phyloP scores from a whole-genome alignment of 2,329 filamentous ascomycete species.

The Talaromyces sp. region DNA sequence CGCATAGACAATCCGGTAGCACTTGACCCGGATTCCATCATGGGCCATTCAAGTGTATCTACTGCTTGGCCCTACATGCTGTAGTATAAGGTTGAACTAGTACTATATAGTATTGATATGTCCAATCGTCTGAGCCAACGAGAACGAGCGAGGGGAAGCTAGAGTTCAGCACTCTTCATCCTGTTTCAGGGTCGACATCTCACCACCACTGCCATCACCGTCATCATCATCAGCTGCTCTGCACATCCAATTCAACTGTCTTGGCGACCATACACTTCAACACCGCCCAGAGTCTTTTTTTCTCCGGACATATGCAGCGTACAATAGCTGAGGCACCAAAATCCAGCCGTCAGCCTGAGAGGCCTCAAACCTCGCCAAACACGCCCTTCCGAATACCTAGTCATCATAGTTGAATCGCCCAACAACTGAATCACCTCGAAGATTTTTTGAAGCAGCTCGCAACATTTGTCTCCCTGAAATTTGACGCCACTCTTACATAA shows the following conservation, averaged over 20 bases:
- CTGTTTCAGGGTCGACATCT: neutral
- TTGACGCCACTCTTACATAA: neutral
- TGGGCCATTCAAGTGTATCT: conserved; percentile 4
- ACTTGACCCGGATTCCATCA: conserved; percentile 12
- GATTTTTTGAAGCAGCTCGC: neutral
- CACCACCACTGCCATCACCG: neutral
- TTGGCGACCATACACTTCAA: neutral
- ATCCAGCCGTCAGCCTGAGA: neutral
- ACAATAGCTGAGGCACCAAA: neutral
- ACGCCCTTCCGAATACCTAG: neutral
- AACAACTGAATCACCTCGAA: neutral
- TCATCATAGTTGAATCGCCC: neutral
- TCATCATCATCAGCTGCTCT: neutral
- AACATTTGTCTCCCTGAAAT: too few species aligned
- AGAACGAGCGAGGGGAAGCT: conserved; percentile 5
- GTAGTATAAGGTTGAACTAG: neutral
- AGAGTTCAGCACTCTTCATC: conserved; percentile 1
- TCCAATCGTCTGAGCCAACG: conserved; percentile 1
- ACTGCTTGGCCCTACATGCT: conserved; percentile 7
- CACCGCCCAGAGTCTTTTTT: neutral
- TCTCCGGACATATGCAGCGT: neutral
- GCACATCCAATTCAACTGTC: neutral
- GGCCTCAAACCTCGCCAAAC: neutral
- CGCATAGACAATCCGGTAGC: neutral
- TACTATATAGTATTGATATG: conserved; percentile 1